Evolutionary conservation across 2,329 filamentous ascomycete genomes (phyloP).

Genomic region (Aspergillus oerlinghausenensis): DNA sequence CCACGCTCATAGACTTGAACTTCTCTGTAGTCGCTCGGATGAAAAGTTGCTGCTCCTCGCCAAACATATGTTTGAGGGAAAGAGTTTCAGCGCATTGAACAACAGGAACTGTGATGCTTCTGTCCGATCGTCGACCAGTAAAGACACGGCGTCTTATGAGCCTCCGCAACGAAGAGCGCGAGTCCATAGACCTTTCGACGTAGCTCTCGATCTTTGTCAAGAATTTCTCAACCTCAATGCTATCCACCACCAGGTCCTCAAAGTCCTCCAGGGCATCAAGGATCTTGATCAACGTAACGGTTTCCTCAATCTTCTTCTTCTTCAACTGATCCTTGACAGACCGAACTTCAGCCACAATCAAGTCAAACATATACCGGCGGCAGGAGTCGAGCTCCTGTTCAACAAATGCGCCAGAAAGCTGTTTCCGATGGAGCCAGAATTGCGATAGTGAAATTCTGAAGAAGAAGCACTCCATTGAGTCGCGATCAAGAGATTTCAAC

Average conservation of each 20-base stretch:
- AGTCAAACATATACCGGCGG: conserved; percentile 31
- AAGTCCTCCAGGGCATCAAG: conserved; percentile 38
- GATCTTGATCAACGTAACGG: conserved; percentile 32
- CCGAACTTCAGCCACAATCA: conserved; percentile 33
- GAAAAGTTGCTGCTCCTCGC: conserved; percentile 35
- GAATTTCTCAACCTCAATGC: conserved; percentile 32
- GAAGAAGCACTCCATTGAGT: conserved; percentile 36
- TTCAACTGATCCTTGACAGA: conserved; percentile 31
- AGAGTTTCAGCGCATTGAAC: conserved; percentile 34
- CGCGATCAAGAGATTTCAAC: conserved; percentile 26
- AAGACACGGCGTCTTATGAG: conserved; percentile 33
- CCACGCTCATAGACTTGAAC: conserved; percentile 30
- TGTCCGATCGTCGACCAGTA: conserved; percentile 24
- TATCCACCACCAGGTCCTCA: conserved; percentile 32
- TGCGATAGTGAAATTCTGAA: conserved; percentile 31
- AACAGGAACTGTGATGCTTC: conserved; percentile 24
- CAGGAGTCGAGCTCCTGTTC: conserved; percentile 27
- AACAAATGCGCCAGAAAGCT: conserved; percentile 26
- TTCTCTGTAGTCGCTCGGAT: conserved; percentile 31
- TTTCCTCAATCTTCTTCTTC: conserved; percentile 30
- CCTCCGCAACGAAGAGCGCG: conserved; percentile 22
- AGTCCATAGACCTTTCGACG: conserved; percentile 31
- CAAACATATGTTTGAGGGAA: conserved; percentile 32
- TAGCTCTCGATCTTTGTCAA: conserved; percentile 34
- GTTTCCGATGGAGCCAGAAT: conserved; percentile 29